phyloP scores from a whole-genome alignment of 75 land plant species.

The Pseudotsuga menziesii region DNA sequence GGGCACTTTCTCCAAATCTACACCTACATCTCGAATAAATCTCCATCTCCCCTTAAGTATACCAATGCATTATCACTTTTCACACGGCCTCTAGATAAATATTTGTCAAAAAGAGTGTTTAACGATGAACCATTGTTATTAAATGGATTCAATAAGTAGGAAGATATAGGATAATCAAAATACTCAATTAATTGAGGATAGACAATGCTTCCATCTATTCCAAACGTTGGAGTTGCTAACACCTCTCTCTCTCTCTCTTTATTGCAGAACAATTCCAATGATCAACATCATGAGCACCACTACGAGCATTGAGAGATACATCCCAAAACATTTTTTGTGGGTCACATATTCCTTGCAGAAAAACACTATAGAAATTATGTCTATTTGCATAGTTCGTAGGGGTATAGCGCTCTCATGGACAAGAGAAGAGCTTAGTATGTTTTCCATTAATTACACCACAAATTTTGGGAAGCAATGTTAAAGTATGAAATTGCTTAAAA shows the following conservation, averaged over 20 bases:
- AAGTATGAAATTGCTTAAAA: background rate
- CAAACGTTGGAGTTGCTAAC: background rate
- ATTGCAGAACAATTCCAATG: constrained; percentile 11
- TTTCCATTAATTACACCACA: background rate
- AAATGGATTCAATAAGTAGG: background rate
- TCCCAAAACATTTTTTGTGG: constrained; percentile 24
- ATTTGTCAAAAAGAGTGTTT: background rate
- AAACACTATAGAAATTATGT: constrained; percentile 11
- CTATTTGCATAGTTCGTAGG: background rate
- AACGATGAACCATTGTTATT: background rate
- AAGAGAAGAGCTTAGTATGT: background rate
- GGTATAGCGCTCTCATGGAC: background rate
- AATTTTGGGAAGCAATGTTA: background rate
- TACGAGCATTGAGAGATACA: constrained; percentile 16
- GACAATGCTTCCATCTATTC: background rate
- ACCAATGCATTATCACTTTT: background rate
- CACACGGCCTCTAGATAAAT: background rate
- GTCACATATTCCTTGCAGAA: constrained; percentile 29
- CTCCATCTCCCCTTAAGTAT: background rate
- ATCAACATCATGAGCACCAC: constrained; percentile 14
- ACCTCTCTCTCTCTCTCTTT: background rate
- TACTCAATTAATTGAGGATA: background rate
- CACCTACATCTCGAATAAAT: background rate
- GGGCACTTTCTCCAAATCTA: background rate
- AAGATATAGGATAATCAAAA: background rate